Percentiles rank a stretch among this genome's conserved stretches.
Conservation (phyloP, 331 rosid species). For the Quercus lobata region DNA sequence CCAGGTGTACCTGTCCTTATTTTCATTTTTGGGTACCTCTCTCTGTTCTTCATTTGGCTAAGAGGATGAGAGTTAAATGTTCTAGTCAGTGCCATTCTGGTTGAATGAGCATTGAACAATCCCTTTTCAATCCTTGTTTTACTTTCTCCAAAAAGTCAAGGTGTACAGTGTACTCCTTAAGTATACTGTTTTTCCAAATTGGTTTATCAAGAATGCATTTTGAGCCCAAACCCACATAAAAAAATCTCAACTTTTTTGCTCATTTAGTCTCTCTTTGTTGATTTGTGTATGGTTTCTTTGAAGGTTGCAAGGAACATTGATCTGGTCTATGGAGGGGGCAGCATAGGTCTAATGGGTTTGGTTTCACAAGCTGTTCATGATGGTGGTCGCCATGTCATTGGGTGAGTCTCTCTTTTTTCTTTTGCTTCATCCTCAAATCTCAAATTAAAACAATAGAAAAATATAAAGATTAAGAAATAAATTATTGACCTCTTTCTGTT, state of each 20-base stretch:
- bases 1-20: background rate
- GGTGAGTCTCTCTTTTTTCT: slow-evolving; percentile 39
- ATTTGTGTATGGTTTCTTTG: slow-evolving; percentile 18
- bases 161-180: background rate
- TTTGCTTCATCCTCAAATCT: slow-evolving; percentile 10
- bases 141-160: background rate
- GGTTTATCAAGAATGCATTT: slow-evolving; percentile 13
- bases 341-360: slow-evolving; percentile 98
- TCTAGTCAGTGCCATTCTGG: background rate
- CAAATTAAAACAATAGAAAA: slow-evolving; percentile 10
- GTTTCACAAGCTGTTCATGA: slow-evolving; percentile 99
- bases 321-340: slow-evolving; percentile 99
- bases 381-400: slow-evolving; percentile 99
- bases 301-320: slow-evolving; percentile 96
- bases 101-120: slow-evolving; percentile 20
- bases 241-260: slow-evolving; percentile 6
- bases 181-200: slow-evolving; percentile 14
- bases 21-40: background rate
- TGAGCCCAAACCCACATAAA: background rate
- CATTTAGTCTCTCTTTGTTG: slow-evolving; percentile 24
- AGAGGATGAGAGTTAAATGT: background rate
- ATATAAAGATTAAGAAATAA: slow-evolving; percentile 19
- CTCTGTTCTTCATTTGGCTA: background rate
- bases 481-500: slow-evolving; percentile 33
- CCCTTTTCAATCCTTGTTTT: slow-evolving; percentile 2